Conservation (phyloP, 257 asterid genomes). For the Solanum dulcamara region DNA sequence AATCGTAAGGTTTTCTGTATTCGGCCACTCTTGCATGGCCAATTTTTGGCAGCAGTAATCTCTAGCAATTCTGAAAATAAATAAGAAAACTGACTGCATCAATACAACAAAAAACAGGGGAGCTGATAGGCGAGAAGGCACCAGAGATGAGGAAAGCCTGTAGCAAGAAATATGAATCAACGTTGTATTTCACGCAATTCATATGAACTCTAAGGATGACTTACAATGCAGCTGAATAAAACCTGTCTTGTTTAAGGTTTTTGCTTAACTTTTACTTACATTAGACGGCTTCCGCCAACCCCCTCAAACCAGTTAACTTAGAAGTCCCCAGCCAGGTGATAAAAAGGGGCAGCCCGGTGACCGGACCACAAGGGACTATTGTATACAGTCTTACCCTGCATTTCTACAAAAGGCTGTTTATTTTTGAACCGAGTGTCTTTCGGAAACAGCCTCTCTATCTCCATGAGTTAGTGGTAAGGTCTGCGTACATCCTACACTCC, state of each 20-base stretch:
- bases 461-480: too few relatives aligned
- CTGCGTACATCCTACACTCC: too few relatives aligned
- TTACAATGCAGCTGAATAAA: not conserved
- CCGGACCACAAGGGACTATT: not conserved
- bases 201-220: not conserved
- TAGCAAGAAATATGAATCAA: not conserved
- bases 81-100: not conserved
- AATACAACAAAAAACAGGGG: not conserved
- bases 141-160: not conserved
- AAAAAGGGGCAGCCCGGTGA: not conserved
- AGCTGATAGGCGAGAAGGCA: not conserved
- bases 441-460: too few relatives aligned
- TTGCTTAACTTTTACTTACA: not conserved
- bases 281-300: not conserved
- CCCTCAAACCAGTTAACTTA: not conserved
- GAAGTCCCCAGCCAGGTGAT: not conserved
- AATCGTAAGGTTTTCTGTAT: constrained; percentile 58
- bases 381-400: not conserved
- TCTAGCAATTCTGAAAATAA: constrained; percentile 55
- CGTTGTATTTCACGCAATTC: not conserved
- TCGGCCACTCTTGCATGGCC: constrained; percentile 73
- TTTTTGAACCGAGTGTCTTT: too few relatives aligned
- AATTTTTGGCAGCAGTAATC: constrained; percentile 45
- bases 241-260: not conserved
- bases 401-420: not conserved